These are phyloP conservation scores for Tricholoma furcatifolium DNA, from an alignment of 768 basidiomycete genomes.

Conservation along the genomic window DNA sequence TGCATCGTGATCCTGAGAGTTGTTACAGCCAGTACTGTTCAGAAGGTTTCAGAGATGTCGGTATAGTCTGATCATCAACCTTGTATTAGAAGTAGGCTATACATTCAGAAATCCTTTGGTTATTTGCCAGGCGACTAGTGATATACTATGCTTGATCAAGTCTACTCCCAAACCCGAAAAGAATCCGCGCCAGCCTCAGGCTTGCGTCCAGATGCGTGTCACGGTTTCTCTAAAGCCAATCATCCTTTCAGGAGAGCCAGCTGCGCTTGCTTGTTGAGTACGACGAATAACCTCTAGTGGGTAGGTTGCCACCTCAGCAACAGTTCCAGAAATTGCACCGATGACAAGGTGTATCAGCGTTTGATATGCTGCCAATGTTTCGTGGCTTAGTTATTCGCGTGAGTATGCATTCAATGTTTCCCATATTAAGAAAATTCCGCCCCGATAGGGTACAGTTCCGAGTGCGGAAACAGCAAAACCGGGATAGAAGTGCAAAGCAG, in stretches of 20 bases:
- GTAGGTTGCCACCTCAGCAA: slow-evolving; percentile 23
- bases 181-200: slow-evolving; percentile 25
- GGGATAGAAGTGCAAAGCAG: slow-evolving; percentile 6
- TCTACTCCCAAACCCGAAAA: slow-evolving; percentile 25
- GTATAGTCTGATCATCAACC: too few relatives aligned
- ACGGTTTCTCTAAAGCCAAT: slow-evolving; percentile 22
- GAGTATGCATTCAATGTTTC: slow-evolving; percentile 25
- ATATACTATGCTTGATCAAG: slow-evolving; percentile 25
- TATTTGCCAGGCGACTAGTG: slow-evolving; percentile 22
- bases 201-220: slow-evolving; percentile 16
- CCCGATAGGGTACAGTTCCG: slow-evolving; percentile 20
- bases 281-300: slow-evolving; percentile 25
- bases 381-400: slow-evolving; percentile 12
- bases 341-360: slow-evolving; percentile 24
- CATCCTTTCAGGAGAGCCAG: slow-evolving; percentile 20
- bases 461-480: slow-evolving; percentile 4
- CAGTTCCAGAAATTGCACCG: slow-evolving; percentile 24
- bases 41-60: too few relatives aligned
- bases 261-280: slow-evolving; percentile 26
- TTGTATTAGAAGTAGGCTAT: too few relatives aligned
- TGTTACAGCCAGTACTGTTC: too few relatives aligned
- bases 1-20: too few relatives aligned
- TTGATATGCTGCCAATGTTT: slow-evolving; percentile 18
- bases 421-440: slow-evolving; percentile 25
- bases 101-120: not conserved